Conservation (phyloP, 352 stramenopile species). For the Phytopythium cucurbitacearum region DNA sequence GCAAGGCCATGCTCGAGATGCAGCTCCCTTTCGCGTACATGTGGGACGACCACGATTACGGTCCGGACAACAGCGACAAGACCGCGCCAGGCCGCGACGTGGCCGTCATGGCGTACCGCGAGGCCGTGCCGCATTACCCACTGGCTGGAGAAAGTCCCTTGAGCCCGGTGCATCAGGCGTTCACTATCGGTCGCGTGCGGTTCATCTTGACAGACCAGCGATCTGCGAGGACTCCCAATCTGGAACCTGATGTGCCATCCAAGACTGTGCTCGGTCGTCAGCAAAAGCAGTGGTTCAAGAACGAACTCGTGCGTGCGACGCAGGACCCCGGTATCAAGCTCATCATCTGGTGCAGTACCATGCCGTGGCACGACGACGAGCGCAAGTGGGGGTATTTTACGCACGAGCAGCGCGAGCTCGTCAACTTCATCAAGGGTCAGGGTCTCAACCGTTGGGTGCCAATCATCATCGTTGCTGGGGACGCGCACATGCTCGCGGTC, state of each 20-base stretch:
- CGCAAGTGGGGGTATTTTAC: constrained; percentile 86
- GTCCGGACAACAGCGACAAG: constrained; percentile 85
- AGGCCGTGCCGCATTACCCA: constrained; percentile 81
- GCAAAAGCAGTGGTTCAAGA: constrained; percentile 88
- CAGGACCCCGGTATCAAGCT: constrained; percentile 49
- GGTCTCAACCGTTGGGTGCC: constrained; percentile 63
- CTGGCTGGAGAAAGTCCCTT: constrained; percentile 9
- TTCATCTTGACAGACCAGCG: constrained; percentile 83
- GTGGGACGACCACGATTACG: constrained; percentile 91
- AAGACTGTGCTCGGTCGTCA: constrained; percentile 82
- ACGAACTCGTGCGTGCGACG: constrained; percentile 60
- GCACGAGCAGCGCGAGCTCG: constrained; percentile 73
- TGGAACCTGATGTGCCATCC: constrained; percentile 48
- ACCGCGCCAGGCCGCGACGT: constrained; percentile 64
- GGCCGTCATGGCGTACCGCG: constrained; percentile 72
- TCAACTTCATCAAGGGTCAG: constrained; percentile 66
- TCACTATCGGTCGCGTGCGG: constrained; percentile 80
- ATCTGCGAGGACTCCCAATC: constrained; percentile 69
- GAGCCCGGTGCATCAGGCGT: constrained; percentile 63
- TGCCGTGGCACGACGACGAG: constrained; percentile 86
- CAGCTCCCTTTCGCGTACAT: constrained; percentile 86
- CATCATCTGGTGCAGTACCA: constrained; percentile 85
- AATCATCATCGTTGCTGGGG: constrained; percentile 81
- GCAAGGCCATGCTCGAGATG: constrained; percentile 75
- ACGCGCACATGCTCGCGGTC: constrained; percentile 88